Percentiles rank a stretch among this genome's conserved stretches.
Evolutionary conservation across 2,329 filamentous ascomycete genomes (phyloP).

Genomic region (Beauveria rudraprayagi): DNA sequence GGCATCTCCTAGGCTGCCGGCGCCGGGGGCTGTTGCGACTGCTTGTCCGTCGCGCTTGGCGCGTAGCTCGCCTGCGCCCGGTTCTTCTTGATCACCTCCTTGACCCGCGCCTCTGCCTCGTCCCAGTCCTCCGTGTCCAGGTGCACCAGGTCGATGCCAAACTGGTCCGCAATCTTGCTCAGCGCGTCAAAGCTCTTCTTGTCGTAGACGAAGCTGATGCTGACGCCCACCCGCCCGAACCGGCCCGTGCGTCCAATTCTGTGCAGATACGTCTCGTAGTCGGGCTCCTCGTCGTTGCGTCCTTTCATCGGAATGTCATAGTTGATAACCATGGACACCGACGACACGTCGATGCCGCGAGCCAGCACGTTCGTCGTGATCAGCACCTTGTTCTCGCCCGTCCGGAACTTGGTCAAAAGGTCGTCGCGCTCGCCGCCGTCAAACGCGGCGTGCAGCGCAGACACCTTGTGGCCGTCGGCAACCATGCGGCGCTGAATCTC

Average conservation of each 20-base stretch:
- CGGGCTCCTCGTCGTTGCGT: conserved; percentile 70
- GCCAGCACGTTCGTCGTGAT: conserved; percentile 97
- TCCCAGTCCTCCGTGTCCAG: conserved; percentile 89
- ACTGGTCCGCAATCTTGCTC: conserved; percentile 69
- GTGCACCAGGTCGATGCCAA: conserved; percentile 71
- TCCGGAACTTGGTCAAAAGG: conserved; percentile 80
- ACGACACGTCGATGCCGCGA: conserved; percentile 87
- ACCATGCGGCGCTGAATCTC: conserved; percentile 83
- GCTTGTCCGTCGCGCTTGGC: conserved; percentile 34
- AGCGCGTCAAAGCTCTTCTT: conserved; percentile 73
- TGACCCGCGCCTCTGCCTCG: conserved; percentile 72
- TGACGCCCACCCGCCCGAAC: conserved; percentile 93
- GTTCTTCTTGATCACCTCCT: conserved; percentile 69
- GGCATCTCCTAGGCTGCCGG: conserved; percentile 22
- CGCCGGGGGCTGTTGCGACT: neutral
- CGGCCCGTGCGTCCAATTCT: conserved; percentile 94
- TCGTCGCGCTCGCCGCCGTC: conserved; percentile 77
- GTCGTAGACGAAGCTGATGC: conserved; percentile 89
- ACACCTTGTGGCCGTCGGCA: conserved; percentile 83
- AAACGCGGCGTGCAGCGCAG: conserved; percentile 78
- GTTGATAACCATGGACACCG: conserved; percentile 96
- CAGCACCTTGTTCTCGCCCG: conserved; percentile 83
- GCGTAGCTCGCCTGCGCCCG: conserved; percentile 48
- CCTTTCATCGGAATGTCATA: conserved; percentile 80
- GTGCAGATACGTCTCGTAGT: conserved; percentile 94